These are phyloP conservation scores for Pisolithus microcarpus DNA, from an alignment of 768 basidiomycete species.

Conservation along the genomic window DNA sequence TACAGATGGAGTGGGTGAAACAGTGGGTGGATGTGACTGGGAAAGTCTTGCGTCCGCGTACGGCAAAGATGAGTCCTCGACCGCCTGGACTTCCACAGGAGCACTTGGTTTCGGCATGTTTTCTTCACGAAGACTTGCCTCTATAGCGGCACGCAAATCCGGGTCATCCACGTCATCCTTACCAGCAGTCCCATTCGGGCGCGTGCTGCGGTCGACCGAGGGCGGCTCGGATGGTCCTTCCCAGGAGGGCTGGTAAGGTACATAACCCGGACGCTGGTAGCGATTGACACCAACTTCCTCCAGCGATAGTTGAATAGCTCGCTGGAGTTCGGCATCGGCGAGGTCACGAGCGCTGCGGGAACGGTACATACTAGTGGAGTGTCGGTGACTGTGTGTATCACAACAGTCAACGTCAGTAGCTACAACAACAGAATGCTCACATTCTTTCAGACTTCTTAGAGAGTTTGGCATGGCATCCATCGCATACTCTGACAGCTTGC, in stretches of 20 bases:
- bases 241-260: slow-evolving; percentile 52
- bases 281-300: slow-evolving; percentile 58
- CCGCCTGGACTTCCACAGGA: slow-evolving; percentile 53
- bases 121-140: slow-evolving; percentile 86
- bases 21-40: slow-evolving; percentile 40
- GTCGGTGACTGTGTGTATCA: slow-evolving; percentile 37
- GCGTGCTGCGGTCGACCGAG: slow-evolving; percentile 46
- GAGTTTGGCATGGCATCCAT: slow-evolving; percentile 78
- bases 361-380: slow-evolving; percentile 47
- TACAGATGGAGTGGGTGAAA: slow-evolving; percentile 29
- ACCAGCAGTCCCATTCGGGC: slow-evolving; percentile 27
- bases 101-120: slow-evolving; percentile 74
- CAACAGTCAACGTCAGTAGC: neutral
- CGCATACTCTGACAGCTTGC: slow-evolving; percentile 91
- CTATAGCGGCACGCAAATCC: slow-evolving; percentile 88
- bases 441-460: slow-evolving; percentile 53
- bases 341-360: slow-evolving; percentile 54
- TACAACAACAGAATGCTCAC: slow-evolving; percentile 28
- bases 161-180: slow-evolving; percentile 82
- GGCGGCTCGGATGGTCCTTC: slow-evolving; percentile 67
- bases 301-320: slow-evolving; percentile 87
- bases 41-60: slow-evolving; percentile 33
- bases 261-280: slow-evolving; percentile 57
- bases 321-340: slow-evolving; percentile 83
- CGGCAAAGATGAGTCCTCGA: slow-evolving; percentile 36